phyloP scores from a whole-genome alignment of 225 moss, liverwort and hornwort species.

The Ulota crispa region DNA sequence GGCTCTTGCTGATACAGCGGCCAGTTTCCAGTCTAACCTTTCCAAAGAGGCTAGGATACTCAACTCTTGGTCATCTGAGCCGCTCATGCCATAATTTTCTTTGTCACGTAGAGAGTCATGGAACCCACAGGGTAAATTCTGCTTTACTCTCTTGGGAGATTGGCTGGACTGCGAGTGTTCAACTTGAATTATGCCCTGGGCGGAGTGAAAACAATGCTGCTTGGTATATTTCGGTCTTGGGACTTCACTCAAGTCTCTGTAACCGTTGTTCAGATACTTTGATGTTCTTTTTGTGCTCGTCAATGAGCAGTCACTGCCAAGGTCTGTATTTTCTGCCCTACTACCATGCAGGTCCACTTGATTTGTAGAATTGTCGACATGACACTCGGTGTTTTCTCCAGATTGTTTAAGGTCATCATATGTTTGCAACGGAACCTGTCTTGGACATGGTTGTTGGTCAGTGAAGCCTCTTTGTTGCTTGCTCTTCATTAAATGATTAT shows the following conservation, averaged over 20 bases:
- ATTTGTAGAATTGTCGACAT: slow-evolving; percentile 11
- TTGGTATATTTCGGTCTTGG: slow-evolving; percentile 37
- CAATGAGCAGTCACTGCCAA: slow-evolving; percentile 38
- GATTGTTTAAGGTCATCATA: slow-evolving; percentile 15
- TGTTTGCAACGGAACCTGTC: slow-evolving; percentile 40
- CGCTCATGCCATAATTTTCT: slow-evolving; percentile 46
- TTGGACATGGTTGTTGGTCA: slow-evolving; percentile 25
- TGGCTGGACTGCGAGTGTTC: slow-evolving; percentile 45
- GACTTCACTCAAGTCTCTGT: slow-evolving; percentile 47
- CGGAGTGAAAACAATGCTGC: slow-evolving; percentile 57
- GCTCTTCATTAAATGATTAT: slow-evolving; percentile 16
- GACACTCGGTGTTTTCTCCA: slow-evolving; percentile 16
- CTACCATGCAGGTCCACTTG: slow-evolving; percentile 2
- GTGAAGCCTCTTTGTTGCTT: slow-evolving; percentile 25
- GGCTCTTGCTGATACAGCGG: slow-evolving; percentile 57
- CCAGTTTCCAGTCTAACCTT: slow-evolving; percentile 81
- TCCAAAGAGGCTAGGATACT: slow-evolving; percentile 86
- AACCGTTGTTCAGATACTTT: slow-evolving; percentile 50
- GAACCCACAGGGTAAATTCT: slow-evolving; percentile 17
- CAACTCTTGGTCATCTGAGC: slow-evolving; percentile 66
- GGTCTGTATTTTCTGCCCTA: slow-evolving; percentile 17
- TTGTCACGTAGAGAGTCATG: slow-evolving; percentile 50
- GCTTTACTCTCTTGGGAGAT: slow-evolving; percentile 28
- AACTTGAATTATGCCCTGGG: slow-evolving; percentile 45
- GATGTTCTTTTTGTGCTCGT: slow-evolving; percentile 50